Percentiles rank a stretch among this genome's conserved stretches.
Conservation (phyloP, 2,329 filamentous ascomycete species). For the Trichoderma sp. region DNA sequence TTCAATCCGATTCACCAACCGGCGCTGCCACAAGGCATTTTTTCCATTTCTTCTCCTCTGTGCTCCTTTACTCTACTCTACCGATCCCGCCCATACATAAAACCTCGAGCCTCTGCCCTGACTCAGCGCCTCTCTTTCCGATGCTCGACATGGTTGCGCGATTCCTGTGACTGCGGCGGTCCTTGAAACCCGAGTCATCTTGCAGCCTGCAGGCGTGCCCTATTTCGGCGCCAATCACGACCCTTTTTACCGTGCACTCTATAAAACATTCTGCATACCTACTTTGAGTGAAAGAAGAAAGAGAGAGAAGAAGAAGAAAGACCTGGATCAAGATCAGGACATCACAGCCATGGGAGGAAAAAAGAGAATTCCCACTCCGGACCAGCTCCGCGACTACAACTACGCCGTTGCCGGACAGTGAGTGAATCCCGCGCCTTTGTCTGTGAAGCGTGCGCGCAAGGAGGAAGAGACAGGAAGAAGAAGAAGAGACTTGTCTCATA, state of each 20-base stretch:
- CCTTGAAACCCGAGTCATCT: conserved; percentile 13
- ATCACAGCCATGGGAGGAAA: conserved; percentile 12
- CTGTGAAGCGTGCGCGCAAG: neutral
- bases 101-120: neutral
- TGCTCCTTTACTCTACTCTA: neutral
- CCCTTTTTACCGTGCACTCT: neutral
- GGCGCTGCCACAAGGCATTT: conserved; percentile 1
- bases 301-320: neutral
- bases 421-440: conserved; percentile 38
- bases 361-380: conserved; percentile 49
- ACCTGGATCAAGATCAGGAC: neutral
- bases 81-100: neutral
- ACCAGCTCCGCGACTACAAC: conserved; percentile 66
- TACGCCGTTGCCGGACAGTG: conserved; percentile 83
- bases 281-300: neutral
- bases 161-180: conserved; percentile 9
- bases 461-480: neutral
- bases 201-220: conserved; percentile 8
- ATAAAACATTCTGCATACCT: neutral
- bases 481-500: neutral
- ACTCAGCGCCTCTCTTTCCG: neutral
- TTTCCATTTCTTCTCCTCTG: neutral
- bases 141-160: conserved; percentile 3
- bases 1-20: neutral
- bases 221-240: neutral